phyloP scores from a whole-genome alignment of 192 early-diverging fungal species.

The Geosiphon pyriformis region DNA sequence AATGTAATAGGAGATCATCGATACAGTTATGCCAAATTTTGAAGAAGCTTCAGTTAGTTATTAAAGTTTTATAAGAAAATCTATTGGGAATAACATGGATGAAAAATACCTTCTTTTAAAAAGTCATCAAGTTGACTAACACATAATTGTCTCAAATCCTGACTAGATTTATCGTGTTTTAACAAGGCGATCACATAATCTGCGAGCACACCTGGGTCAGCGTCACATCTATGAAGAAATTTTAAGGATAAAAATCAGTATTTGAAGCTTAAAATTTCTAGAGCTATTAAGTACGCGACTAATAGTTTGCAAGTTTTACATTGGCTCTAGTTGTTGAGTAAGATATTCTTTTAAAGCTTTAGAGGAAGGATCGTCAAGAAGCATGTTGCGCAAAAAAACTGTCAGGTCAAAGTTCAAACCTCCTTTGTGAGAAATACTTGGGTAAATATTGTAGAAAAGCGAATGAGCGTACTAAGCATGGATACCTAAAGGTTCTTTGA shows the following conservation, averaged over 20 bases:
- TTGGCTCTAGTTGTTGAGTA: constrained; percentile 13
- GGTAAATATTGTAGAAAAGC: neutral
- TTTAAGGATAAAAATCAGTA: neutral
- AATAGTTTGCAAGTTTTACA: neutral
- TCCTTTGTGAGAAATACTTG: no score
- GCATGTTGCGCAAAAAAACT: neutral
- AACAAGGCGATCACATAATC: constrained; percentile 78
- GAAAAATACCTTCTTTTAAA: constrained; percentile 57
- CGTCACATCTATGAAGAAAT: constrained; percentile 44
- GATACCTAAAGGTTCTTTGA: neutral
- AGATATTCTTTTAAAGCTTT: constrained; percentile 25
- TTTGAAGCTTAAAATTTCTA: neutral
- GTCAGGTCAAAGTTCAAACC: neutral
- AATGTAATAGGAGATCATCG: no score
- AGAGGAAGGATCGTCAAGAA: constrained; percentile 21
- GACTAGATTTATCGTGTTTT: constrained; percentile 54
- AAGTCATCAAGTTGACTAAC: constrained; percentile 72
- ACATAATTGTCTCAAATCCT: constrained; percentile 52
- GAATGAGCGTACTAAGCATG: neutral
- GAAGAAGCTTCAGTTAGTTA: constrained; percentile 14
- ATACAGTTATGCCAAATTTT: no score
- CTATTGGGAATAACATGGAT: no score
- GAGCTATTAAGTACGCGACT: neutral
- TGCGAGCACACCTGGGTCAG: constrained; percentile 69
- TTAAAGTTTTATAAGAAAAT: no score